Base-by-base conservation (phyloP, 192 early-diverging fungal species). In the Rhizophlyctis rosea region DNA sequence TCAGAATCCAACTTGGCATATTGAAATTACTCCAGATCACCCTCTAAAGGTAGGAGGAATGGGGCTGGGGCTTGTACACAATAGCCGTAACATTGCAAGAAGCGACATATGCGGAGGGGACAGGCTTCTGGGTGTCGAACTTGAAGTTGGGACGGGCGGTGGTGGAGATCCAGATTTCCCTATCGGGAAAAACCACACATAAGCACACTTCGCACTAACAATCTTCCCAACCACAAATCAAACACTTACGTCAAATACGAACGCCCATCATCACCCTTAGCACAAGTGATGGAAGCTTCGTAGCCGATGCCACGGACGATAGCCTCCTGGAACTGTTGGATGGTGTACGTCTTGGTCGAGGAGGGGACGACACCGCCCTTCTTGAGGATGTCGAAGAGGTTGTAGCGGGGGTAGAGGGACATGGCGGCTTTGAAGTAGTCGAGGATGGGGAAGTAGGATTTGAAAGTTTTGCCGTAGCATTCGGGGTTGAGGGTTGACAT, bases 401-500 rank as follows among this genome's bases (percentile, higher is more conserved):
- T 71, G 54, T 86, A 87, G 33, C 83, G 56, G 21, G 52, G 57
- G 44, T 81, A 78, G 36, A 91, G 64, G 29, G 70, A 68, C 35
- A 88, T 60, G 21, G 79, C 66, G 25, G 71, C 72, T 28, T 64
- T 57, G 59, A 91, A 84, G 50, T 86, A 91, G 54, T 77, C 81
- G 52, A 66, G 64, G 0, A 86, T 78, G 59, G 86, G 87, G 28
- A 85, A 64, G 48, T 81, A 59, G 44, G 76, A 57, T 23, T 39
- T 51, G 33, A 79, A 85, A 21, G 18, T 23, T 16, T 35, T 47
- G 18, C 30, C 64, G 59, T 79, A 84, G 77, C 90, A 91, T 2
- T 31, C 23, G 21, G 86, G 88, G 18, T 76, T 74, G 39, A 89
- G 65, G 0, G 87, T 89, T 1, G 80, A 77, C 5, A 88, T 81